Conservation (phyloP, 352 stramenopile genomes). For the Phytophthora fragariae region DNA sequence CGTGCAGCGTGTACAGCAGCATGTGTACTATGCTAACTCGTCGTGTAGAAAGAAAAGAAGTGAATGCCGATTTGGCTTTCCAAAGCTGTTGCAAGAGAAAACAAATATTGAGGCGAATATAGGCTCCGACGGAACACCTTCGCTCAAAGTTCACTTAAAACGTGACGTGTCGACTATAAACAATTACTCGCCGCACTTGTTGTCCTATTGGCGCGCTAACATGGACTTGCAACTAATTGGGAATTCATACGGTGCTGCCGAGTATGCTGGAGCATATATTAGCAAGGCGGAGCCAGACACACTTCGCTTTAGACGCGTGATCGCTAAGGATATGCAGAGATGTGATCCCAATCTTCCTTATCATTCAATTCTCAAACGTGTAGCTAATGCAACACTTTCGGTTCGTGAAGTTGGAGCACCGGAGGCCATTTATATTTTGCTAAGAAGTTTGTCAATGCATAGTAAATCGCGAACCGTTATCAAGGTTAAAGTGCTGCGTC, state of each 20-base stretch:
- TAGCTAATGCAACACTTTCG: background rate
- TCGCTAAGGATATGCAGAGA: background rate
- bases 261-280: too few species aligned
- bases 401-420: background rate
- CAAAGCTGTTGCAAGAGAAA: slow-evolving; percentile 7
- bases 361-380: background rate
- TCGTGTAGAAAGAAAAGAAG: slow-evolving; percentile 9
- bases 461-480: slow-evolving; percentile 3
- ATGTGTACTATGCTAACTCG: slow-evolving; percentile 3
- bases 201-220: slow-evolving; percentile 25
- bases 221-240: slow-evolving; percentile 34
- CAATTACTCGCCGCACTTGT: slow-evolving; percentile 10
- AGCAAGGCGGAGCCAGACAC: background rate
- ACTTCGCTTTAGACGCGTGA: too few species aligned
- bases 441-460: slow-evolving; percentile 3
- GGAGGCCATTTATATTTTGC: slow-evolving; percentile 4
- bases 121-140: background rate
- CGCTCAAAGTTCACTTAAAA: slow-evolving; percentile 2
- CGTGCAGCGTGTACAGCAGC: background rate
- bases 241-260: background rate
- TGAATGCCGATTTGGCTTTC: slow-evolving; percentile 14
- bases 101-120: background rate
- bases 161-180: slow-evolving; percentile 11
- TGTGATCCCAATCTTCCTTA: slow-evolving; percentile 9
- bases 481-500: background rate